These are phyloP conservation scores for Crithidia expoeki DNA, from an alignment of 208 protist species.

Conservation along the genomic window DNA sequence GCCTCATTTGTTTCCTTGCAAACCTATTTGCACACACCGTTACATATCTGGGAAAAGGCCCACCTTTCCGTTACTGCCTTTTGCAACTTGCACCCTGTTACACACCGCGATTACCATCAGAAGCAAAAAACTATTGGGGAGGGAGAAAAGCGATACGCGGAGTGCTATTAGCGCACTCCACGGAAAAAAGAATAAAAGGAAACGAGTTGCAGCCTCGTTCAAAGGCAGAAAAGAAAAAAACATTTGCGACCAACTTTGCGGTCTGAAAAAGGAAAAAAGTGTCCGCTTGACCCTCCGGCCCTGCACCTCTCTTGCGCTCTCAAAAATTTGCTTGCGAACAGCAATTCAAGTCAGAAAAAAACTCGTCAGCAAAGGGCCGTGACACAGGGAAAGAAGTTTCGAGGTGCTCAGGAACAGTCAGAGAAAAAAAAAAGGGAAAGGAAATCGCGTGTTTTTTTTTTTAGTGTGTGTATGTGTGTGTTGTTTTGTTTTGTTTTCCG, in stretches of 20 bases:
- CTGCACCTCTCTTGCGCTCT: not conserved
- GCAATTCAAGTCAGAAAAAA: not conserved
- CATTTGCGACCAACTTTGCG: slow-evolving; percentile 16
- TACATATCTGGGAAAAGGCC: not conserved
- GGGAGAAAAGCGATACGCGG: slow-evolving; percentile 15
- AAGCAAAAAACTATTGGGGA: not conserved
- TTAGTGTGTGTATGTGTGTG: no score
- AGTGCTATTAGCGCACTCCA: slow-evolving; percentile 11
- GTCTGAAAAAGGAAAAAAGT: slow-evolving; percentile 9
- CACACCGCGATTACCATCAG: not conserved
- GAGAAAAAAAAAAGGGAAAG: slow-evolving; percentile 4
- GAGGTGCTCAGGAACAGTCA: slow-evolving; percentile 16
- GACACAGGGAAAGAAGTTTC: not conserved
- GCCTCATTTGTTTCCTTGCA: not conserved
- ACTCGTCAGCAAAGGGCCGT: not conserved
- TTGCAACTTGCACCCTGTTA: slow-evolving; percentile 5
- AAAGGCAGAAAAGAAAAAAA: slow-evolving; percentile 11
- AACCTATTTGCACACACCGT: slow-evolving; percentile 1
- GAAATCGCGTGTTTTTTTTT: not conserved
- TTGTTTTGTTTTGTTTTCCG: no score
- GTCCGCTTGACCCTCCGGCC: not conserved
- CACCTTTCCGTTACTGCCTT: slow-evolving; percentile 2
- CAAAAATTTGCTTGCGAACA: slow-evolving; percentile 1
- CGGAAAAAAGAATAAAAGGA: slow-evolving; percentile 3
- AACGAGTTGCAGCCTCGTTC: not conserved